Evolutionary conservation across 2,329 filamentous ascomycete genomes (phyloP).

Genomic region (Blastomyces percursus): DNA sequence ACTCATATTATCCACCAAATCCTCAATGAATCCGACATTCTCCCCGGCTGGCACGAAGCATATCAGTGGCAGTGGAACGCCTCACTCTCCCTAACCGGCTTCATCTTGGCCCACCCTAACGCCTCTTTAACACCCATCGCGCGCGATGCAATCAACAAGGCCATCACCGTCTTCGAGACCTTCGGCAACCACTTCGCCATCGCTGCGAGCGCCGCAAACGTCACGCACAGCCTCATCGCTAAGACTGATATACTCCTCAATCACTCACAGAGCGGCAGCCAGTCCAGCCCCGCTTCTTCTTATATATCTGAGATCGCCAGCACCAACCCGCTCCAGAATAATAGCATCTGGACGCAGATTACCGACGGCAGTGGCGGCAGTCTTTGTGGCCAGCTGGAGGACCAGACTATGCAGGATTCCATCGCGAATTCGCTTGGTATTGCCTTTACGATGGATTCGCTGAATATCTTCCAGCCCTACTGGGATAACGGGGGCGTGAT

Average conservation of each 20-base stretch:
- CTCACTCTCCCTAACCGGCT: slow-evolving; percentile 32
- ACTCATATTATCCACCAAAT: slow-evolving; percentile 32
- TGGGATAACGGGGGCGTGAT: not conserved
- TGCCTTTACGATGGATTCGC: slow-evolving; percentile 3
- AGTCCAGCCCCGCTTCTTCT: not conserved
- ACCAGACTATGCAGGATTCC: not conserved
- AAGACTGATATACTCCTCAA: slow-evolving; percentile 22
- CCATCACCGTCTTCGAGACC: slow-evolving; percentile 28
- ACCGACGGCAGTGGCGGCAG: not conserved
- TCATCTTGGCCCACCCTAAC: slow-evolving; percentile 30
- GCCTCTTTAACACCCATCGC: slow-evolving; percentile 21
- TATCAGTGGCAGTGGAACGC: slow-evolving; percentile 39
- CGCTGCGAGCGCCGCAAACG: slow-evolving; percentile 24
- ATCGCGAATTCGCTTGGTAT: not conserved
- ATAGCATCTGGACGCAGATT: not conserved
- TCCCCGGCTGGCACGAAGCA: slow-evolving; percentile 30
- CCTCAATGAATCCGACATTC: slow-evolving; percentile 22
- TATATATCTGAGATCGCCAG: not conserved
- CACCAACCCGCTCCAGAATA: not conserved
- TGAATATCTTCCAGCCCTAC: slow-evolving; percentile 2
- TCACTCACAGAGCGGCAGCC: slow-evolving; percentile 5
- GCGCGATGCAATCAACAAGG: slow-evolving; percentile 25
- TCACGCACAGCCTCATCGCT: slow-evolving; percentile 22
- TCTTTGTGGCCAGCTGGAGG: not conserved
- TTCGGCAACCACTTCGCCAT: slow-evolving; percentile 27